Base-by-base conservation (phyloP, 2,329 filamentous ascomycete genomes). In the Aureobasidium melanogenum region DNA sequence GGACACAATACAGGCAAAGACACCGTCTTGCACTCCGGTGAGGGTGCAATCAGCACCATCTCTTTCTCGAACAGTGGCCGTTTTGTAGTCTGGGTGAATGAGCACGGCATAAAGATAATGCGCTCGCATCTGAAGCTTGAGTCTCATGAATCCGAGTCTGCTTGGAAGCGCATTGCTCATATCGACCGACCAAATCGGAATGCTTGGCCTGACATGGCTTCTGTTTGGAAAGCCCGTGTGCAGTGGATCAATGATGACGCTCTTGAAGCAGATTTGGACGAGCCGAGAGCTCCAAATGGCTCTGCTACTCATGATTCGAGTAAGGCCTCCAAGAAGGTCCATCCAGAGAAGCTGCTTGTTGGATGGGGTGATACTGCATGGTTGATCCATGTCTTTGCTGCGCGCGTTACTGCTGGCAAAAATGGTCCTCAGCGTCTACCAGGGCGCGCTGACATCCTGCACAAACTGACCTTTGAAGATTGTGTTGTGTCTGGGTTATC, bases 81-180 rank as follows among this genome's bases (percentile, higher is more conserved):
- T 75, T 97, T 92, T 69, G 88, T 97, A 0, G 89, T 87, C 0
- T 99, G 94, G 94, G 82, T 96, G 43, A 99, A 97, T 69, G 94
- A 99, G 74, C 88, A 95, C 69, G 94, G 94, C 4, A 95, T 97
- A 71, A 97, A 97, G 73, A 94, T 99, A 63, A 97, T 97, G 92
- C 85, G 94, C 39, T 91, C 91, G 5, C 90, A 94, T 71, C 71
- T 95, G 22, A 85, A 92, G 67, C 80, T 97, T 5, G 90, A 95
- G 6, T 85, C 80, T 64, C 81, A 82, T 14, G 88, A 96, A 69
- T 77, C 82, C 1, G 92, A 97, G 17, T 86, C 88, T 66, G 90
- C 92, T 2, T 99, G 95, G 95, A 96, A 94, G 73, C 84, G 93
- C 10, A 90, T 99, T 64, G 92, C 90, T 26, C 93, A 97, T 71